Evolutionary conservation across 2,329 filamentous ascomycete species (phyloP), one percentile per base, ranked within the genome.

Genomic region (Aspergillus melleus): DNA sequence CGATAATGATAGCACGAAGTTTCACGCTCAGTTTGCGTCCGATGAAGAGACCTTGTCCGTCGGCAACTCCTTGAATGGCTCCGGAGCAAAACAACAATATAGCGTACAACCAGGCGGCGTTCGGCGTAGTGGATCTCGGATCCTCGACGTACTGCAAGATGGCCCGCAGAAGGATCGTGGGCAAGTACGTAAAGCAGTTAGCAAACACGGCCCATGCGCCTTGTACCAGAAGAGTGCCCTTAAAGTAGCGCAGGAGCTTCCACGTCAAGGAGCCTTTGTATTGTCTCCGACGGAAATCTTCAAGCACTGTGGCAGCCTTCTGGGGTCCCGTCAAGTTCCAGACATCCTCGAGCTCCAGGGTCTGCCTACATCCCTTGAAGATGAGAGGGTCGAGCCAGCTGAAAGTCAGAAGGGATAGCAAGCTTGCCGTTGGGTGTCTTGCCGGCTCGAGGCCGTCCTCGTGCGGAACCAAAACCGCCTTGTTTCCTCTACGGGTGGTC

Each of bases 101-200:
- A 51, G 98, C 95, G 69, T 94, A 96, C 54, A 99, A 87, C 95
- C 95, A 99, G 22, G 96, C 88, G 19, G 96, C 92, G 72, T 95
- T 98, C 53, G 84, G 79, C 0, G 95, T 93, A 0, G 89, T 89
- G 3, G 82, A 80, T 0, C 86, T 83, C 1, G 93, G 92, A 57
- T 90, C 82, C 77, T 99, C 92, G n/a, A 98, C 90, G 70, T 96
- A 97, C 75, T 97, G 88, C 29, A 99, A 82, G 61, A 99, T 98
- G 16, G 90, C 90, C 73, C 93, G 94, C 46, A 99, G 84, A 20
- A 99, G 84, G 52, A 99, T 81, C 2, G 95, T 99, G 1, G 95
- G 95, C 14, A 91, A 88, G 77, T 98, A 99, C 2, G 91, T 93
- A 65, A 98, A 90, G 42, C 95, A 75, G 20, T 91, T 92, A 9